Conservation (phyloP, 2,329 filamentous ascomycete species). For the Cladophialophora exuberans region DNA sequence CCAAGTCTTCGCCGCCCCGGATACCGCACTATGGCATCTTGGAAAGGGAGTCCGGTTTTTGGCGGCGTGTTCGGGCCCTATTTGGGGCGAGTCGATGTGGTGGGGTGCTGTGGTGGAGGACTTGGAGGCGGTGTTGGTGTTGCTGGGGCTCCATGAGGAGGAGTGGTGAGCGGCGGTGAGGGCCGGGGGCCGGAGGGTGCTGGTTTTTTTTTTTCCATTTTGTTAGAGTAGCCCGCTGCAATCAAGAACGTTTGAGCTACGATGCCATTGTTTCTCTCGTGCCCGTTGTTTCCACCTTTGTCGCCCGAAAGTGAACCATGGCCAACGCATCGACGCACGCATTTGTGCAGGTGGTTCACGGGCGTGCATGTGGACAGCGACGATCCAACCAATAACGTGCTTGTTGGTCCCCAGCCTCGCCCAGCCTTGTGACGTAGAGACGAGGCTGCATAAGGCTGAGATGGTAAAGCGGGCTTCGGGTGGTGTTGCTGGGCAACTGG, state of each 20-base stretch:
- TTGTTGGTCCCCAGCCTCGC: slow-evolving; percentile 2
- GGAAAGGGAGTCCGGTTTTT: too few species aligned
- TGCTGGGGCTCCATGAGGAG: slow-evolving; percentile 14
- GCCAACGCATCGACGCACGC: not conserved
- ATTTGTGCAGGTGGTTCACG: not conserved
- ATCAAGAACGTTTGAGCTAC: slow-evolving; percentile 1
- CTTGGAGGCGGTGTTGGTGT: slow-evolving; percentile 13
- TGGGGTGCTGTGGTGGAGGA: slow-evolving; percentile 15
- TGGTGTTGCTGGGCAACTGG: slow-evolving; percentile 8
- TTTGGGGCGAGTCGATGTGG: too few species aligned
- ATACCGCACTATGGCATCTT: too few species aligned
- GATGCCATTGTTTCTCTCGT: not conserved
- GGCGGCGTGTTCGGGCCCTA: too few species aligned
- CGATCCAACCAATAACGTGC: not conserved
- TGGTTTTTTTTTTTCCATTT: not conserved
- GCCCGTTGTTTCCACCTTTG: not conserved
- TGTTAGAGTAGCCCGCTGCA: not conserved
- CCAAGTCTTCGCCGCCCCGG: too few species aligned
- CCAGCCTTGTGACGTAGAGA: not conserved
- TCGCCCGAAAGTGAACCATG: not conserved
- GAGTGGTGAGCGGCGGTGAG: slow-evolving; percentile 2
- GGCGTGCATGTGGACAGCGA: not conserved
- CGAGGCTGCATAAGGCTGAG: not conserved
- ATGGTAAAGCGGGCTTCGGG: not conserved
- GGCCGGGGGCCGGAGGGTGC: not conserved